Percentiles rank a stretch among this genome's conserved stretches.
These are phyloP conservation scores for Penicillium verrucosum DNA, from an alignment of 2,329 filamentous ascomycete species.

Conservation along the genomic window DNA sequence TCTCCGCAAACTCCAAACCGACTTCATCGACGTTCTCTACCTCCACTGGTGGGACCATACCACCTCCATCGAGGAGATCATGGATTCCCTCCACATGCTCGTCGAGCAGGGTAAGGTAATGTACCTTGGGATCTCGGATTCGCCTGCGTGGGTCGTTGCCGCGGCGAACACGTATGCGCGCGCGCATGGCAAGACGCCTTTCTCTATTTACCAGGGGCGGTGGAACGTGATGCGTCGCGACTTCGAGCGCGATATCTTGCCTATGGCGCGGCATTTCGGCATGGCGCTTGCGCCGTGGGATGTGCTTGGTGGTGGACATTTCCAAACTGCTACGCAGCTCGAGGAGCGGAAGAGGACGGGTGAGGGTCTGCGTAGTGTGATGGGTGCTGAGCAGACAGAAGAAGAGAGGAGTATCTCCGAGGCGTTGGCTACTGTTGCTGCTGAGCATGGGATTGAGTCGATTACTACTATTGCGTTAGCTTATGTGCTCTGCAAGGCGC, in stretches of 20 bases:
- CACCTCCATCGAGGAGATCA: slow-evolving; percentile 32
- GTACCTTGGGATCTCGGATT: slow-evolving; percentile 43
- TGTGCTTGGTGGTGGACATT: slow-evolving; percentile 53
- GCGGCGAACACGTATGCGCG: slow-evolving; percentile 42
- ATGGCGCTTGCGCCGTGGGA: slow-evolving; percentile 59
- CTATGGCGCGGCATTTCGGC: slow-evolving; percentile 41
- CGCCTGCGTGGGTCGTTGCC: slow-evolving; percentile 41
- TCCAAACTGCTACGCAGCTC: slow-evolving; percentile 49
- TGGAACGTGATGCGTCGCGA: slow-evolving; percentile 41
- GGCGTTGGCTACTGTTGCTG: slow-evolving; percentile 60
- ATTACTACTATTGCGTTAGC: slow-evolving; percentile 66
- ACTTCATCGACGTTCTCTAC: slow-evolving; percentile 54
- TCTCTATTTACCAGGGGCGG: slow-evolving; percentile 40
- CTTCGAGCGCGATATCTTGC: slow-evolving; percentile 44
- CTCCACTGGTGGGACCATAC: slow-evolving; percentile 54
- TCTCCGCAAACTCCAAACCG: slow-evolving; percentile 50
- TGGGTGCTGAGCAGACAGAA: slow-evolving; percentile 41
- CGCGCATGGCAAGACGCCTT: slow-evolving; percentile 39
- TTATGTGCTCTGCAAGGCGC: slow-evolving; percentile 70
- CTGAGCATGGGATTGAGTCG: slow-evolving; percentile 52
- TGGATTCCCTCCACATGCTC: slow-evolving; percentile 35
- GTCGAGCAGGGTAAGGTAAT: slow-evolving; percentile 42
- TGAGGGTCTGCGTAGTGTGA: slow-evolving; percentile 39
- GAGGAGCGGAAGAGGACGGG: slow-evolving; percentile 44
- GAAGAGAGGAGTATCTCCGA: slow-evolving; percentile 53